A percentile compares a stretch with the other conserved stretches of the same genome.
These are phyloP conservation scores for Parastagonospora nodorum DNA, from an alignment of 2,329 filamentous ascomycete species.

Conservation along the genomic window DNA sequence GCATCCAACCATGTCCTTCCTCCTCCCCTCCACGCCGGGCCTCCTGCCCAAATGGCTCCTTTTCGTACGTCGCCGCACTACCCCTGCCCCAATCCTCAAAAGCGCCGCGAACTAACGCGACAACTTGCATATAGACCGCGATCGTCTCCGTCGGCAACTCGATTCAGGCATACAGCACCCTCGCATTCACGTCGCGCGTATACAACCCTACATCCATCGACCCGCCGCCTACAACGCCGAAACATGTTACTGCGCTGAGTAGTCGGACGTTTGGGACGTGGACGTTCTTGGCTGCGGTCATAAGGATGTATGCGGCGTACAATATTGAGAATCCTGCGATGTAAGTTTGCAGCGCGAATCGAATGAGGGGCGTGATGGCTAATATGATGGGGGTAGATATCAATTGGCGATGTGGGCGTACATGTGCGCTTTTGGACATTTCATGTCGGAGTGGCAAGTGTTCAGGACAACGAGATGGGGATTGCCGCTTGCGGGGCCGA, in stretches of 20 bases:
- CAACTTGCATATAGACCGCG: conserved; percentile 65
- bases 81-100: neutral
- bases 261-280: conserved; percentile 86
- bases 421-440: conserved; percentile 66
- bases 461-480: conserved; percentile 76
- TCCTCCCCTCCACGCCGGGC: conserved; percentile 55
- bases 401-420: conserved; percentile 84
- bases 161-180: conserved; percentile 79
- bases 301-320: conserved; percentile 84
- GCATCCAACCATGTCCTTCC: conserved; percentile 35
- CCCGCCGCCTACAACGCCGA: conserved; percentile 44
- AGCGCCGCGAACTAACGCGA: neutral
- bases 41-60: conserved; percentile 69
- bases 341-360: conserved; percentile 77
- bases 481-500: conserved; percentile 62
- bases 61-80: conserved; percentile 54
- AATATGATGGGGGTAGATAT: conserved; percentile 57
- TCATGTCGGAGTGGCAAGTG: conserved; percentile 74
- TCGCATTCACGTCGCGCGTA: conserved; percentile 82
- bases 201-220: conserved; percentile 68
- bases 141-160: conserved; percentile 83
- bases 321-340: conserved; percentile 72
- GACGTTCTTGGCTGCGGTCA: conserved; percentile 77
- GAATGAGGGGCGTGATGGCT: conserved; percentile 38
- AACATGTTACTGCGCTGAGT: conserved; percentile 72